A percentile compares a stretch with the other conserved stretches of the same genome.
Conservation (phyloP, 345 rosid genomes). For the Turritis glabra region DNA sequence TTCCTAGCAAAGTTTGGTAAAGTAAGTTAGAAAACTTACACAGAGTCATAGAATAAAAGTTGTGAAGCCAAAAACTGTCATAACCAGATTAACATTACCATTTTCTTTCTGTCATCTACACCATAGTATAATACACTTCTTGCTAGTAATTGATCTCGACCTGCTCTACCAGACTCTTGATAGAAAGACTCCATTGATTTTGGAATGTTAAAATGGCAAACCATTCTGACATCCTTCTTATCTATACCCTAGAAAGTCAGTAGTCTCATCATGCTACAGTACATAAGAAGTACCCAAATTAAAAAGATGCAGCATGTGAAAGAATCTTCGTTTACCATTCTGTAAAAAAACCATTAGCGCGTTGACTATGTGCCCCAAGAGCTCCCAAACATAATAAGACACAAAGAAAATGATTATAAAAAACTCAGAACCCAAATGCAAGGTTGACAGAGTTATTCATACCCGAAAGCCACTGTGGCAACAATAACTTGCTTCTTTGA, state of each 20-base stretch:
- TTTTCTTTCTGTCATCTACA: conserved; percentile 79
- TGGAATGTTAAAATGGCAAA: conserved; percentile 89
- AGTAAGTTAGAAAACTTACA: conserved; percentile 24
- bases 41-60: conserved; percentile 1
- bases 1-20: conserved; percentile 53
- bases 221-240: conserved; percentile 91
- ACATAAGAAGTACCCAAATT: not conserved
- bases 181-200: conserved; percentile 98
- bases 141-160: conserved; percentile 89
- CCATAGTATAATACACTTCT: conserved; percentile 91
- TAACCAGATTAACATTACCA: conserved; percentile 51
- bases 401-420: conserved; percentile 45
- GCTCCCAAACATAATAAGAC: conserved; percentile 58
- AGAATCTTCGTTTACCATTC: conserved; percentile 67
- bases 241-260: conserved; percentile 74
- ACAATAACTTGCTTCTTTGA: conserved; percentile 92
- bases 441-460: conserved; percentile 37
- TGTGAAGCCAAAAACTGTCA: conserved; percentile 1
- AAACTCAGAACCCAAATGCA: conserved; percentile 3
- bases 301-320: not conserved
- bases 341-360: conserved; percentile 51
- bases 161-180: conserved; percentile 99
- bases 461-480: conserved; percentile 99
- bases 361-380: conserved; percentile 43
- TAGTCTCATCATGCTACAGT: conserved; percentile 27